phyloP scores from a whole-genome alignment of 768 basidiomycete genomes.

The Lactarius akahatsu region DNA sequence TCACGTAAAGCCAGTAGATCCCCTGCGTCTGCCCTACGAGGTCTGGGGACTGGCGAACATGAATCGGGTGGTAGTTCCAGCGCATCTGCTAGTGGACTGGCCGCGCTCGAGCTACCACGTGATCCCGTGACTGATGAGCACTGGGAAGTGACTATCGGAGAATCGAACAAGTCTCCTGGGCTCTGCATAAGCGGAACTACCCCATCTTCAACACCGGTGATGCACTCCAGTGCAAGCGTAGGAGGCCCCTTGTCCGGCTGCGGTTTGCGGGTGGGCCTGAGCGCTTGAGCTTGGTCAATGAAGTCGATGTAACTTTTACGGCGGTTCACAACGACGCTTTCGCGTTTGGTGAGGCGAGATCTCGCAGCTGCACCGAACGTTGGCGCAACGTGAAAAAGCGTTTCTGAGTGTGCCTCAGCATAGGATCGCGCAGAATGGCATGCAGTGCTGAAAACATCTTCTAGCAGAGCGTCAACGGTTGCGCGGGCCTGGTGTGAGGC shows the following conservation, averaged over 20 bases:
- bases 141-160: conserved; percentile 24
- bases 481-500: conserved; percentile 63
- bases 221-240: conserved; percentile 18
- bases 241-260: conserved; percentile 11
- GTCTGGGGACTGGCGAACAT: conserved; percentile 21
- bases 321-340: conserved; percentile 66
- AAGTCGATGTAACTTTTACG: conserved; percentile 46
- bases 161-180: conserved; percentile 23
- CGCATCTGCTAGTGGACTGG: conserved; percentile 17
- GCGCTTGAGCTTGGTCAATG: conserved; percentile 4
- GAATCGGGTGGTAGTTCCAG: conserved; percentile 30
- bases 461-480: conserved; percentile 72
- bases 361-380: conserved; percentile 58
- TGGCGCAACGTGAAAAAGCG: conserved; percentile 60
- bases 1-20: conserved; percentile 25
- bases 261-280: conserved; percentile 5
- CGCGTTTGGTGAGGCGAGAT: conserved; percentile 59
- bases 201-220: conserved; percentile 5
- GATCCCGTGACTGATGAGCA: conserved; percentile 25
- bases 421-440: conserved; percentile 68
- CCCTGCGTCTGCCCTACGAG: conserved; percentile 32
- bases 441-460: conserved; percentile 76
- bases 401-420: conserved; percentile 60
- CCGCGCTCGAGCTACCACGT: conserved; percentile 15
- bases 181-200: conserved; percentile 10